phyloP scores from a whole-genome alignment of 257 asterid species.

The Cinchona pubescens region DNA sequence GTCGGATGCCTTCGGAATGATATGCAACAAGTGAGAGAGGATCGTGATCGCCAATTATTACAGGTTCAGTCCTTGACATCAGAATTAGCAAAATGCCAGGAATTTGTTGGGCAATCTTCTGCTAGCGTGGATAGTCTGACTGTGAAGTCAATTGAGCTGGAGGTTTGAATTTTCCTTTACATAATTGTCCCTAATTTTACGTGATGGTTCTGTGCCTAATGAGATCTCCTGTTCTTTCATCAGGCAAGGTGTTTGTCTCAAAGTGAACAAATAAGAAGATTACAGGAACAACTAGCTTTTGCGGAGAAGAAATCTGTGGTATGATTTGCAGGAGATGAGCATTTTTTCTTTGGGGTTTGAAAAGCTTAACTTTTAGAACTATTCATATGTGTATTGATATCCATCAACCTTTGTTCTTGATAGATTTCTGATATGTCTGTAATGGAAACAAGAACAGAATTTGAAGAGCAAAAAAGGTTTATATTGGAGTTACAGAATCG shows the following conservation, averaged over 20 bases:
- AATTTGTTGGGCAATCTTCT: slow-evolving; percentile 51
- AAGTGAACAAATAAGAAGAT: slow-evolving; percentile 56
- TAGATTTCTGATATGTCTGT: slow-evolving; percentile 70
- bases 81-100: slow-evolving; percentile 59
- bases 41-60: slow-evolving; percentile 59
- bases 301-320: slow-evolving; percentile 76
- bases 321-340: slow-evolving; percentile 8
- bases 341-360: not conserved
- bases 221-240: slow-evolving; percentile 16
- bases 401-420: slow-evolving; percentile 5
- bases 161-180: slow-evolving; percentile 42
- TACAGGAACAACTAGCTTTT: slow-evolving; percentile 64
- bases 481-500: slow-evolving; percentile 56
- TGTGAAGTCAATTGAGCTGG: slow-evolving; percentile 52
- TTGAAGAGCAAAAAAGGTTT: slow-evolving; percentile 55
- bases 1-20: slow-evolving; percentile 66
- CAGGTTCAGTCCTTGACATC: slow-evolving; percentile 54
- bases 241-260: slow-evolving; percentile 71
- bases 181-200: not conserved
- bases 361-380: not conserved
- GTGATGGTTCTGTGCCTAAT: not conserved
- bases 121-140: slow-evolving; percentile 52
- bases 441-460: slow-evolving; percentile 61
- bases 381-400: not conserved
- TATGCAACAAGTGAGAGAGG: slow-evolving; percentile 76